Percentiles rank a stretch among this genome's conserved stretches.
Evolutionary conservation across 2,329 filamentous ascomycete genomes (phyloP).

Genomic region (Neopestalotiopsis clavispora): DNA sequence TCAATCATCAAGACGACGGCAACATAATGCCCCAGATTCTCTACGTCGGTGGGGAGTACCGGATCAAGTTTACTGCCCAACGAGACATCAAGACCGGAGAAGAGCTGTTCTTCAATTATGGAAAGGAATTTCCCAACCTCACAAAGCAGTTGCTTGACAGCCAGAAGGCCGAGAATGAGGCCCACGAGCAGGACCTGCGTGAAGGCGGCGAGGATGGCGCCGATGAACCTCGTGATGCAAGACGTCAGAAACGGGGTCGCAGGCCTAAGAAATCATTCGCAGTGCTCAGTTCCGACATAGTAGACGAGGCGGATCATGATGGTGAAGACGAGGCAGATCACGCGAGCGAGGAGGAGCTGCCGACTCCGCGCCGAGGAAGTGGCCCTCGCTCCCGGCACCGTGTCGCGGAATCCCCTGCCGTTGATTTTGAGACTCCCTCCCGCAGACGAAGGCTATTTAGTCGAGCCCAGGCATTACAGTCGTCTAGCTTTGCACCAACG

Average conservation of each 20-base stretch:
- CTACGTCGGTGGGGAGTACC: conserved; percentile 76
- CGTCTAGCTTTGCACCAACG: too few relatives aligned
- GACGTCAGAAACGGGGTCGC: conserved; percentile 31
- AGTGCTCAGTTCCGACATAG: conserved; percentile 30
- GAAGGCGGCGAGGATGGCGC: conserved; percentile 18
- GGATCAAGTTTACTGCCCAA: conserved; percentile 75
- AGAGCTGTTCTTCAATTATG: conserved; percentile 84
- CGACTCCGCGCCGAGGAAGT: conserved; percentile 22
- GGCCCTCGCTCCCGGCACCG: background rate
- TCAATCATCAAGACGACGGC: conserved; percentile 72
- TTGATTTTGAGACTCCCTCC: conserved; percentile 23
- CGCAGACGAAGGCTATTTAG: conserved; percentile 23
- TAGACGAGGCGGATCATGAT: conserved; percentile 29
- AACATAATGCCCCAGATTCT: conserved; percentile 69
- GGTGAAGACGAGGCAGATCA: conserved; percentile 27
- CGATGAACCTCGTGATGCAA: conserved; percentile 26
- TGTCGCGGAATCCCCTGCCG: conserved; percentile 22
- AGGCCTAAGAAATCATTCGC: conserved; percentile 37
- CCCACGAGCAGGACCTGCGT: conserved; percentile 22
- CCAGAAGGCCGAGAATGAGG: conserved; percentile 39
- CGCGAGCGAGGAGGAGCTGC: conserved; percentile 26
- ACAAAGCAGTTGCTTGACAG: conserved; percentile 56
- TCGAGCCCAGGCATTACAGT: too few relatives aligned
- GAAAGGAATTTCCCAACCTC: conserved; percentile 68
- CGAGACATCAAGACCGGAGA: conserved; percentile 72